Evolutionary conservation across 177 flowering plant species (phyloP).

Genomic region (Viscum album): DNA sequence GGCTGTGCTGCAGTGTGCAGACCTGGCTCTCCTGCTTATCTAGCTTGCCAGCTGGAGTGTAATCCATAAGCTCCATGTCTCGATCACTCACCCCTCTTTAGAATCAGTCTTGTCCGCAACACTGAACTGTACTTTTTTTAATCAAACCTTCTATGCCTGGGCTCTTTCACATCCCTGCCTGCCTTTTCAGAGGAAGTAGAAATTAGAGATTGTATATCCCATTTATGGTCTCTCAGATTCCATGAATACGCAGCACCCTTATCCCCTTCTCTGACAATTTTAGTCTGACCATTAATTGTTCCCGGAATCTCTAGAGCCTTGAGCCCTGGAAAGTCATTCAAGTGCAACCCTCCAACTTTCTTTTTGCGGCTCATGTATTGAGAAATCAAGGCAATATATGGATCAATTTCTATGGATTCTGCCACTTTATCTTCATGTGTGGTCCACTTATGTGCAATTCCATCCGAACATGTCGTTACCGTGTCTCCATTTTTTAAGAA

Average conservation of each 20-base stretch:
- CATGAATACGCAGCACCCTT: conserved; percentile 96
- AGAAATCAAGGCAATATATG: conserved; percentile 52
- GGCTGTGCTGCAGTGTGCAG: too few relatives aligned
- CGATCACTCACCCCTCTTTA: too few relatives aligned
- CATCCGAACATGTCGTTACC: conserved; percentile 96
- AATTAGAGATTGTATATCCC: too few relatives aligned
- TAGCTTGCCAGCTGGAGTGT: too few relatives aligned
- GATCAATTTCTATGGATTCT: conserved; percentile 40
- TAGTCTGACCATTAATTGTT: conserved; percentile 78
- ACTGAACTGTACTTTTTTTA: too few relatives aligned
- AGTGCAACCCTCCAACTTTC: conserved; percentile 84
- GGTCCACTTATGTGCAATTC: conserved; percentile 80
- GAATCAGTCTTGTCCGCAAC: too few relatives aligned
- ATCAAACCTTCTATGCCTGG: too few relatives aligned
- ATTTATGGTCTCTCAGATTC: conserved; percentile 64
- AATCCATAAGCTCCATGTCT: too few relatives aligned
- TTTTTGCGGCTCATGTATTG: conserved; percentile 68
- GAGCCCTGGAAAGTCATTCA: conserved; percentile 86
- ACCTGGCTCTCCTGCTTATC: too few relatives aligned
- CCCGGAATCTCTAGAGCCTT: conserved; percentile 80
- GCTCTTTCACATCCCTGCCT: too few relatives aligned
- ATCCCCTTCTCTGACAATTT: conserved; percentile 92
- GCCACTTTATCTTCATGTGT: conserved; percentile 37
- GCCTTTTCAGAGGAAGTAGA: too few relatives aligned
- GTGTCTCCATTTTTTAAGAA: conserved; percentile 88